phyloP scores from a whole-genome alignment of 306 rosid species.

The Cucumis hystrix region DNA sequence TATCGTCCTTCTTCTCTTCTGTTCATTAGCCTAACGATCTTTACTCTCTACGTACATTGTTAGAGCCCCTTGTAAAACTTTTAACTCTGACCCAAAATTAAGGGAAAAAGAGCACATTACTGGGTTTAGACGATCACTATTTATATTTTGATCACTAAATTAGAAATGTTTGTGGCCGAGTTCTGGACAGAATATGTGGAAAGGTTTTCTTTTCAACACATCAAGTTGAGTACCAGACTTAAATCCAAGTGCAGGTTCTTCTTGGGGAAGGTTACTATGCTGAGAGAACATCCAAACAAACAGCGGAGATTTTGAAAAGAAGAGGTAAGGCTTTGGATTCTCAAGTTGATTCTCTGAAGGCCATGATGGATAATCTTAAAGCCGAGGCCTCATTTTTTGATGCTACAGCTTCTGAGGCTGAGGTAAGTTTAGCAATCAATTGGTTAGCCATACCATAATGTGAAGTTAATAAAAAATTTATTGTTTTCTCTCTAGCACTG shows the following conservation, averaged over 20 bases:
- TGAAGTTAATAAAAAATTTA: neutral
- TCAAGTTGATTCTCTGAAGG: conserved; percentile 51
- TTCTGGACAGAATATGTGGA: neutral
- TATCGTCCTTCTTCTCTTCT: neutral
- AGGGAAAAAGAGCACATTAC: neutral
- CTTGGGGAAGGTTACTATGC: conserved; percentile 83
- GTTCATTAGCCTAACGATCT: neutral
- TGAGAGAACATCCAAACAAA: conserved; percentile 67
- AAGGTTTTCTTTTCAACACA: neutral
- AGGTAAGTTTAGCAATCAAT: conserved; percentile 18
- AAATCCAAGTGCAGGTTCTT: conserved; percentile 41
- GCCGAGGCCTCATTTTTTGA: conserved; percentile 52
- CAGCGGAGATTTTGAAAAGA: conserved; percentile 63
- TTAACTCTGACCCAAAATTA: neutral
- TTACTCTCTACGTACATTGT: neutral
- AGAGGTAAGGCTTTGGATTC: conserved; percentile 58
- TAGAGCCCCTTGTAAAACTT: neutral
- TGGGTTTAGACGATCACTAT: neutral
- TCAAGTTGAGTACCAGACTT: neutral
- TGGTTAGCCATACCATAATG: neutral
- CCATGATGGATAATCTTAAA: conserved; percentile 45
- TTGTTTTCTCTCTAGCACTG: neutral
- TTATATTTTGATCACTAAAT: neutral
- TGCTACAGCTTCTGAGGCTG: conserved; percentile 45
- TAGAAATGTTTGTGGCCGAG: neutral